Percentiles rank a stretch among this genome's conserved stretches.
Conservation (phyloP, 2,329 filamentous ascomycete species). For the Fusarium xyrophilum region DNA sequence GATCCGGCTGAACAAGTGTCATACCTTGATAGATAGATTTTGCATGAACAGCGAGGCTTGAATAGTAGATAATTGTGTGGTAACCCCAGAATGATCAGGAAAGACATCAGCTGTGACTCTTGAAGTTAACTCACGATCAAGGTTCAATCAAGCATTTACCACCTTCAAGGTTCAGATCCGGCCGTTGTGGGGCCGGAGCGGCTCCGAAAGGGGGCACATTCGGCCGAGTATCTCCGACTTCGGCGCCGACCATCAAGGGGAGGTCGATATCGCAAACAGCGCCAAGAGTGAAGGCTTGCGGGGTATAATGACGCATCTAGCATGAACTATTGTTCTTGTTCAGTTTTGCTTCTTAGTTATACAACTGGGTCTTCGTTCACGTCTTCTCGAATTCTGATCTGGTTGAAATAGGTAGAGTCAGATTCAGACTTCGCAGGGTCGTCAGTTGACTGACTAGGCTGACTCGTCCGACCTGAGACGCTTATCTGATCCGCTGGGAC, state of each 20-base stretch:
- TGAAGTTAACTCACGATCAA: not conserved
- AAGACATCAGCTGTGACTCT: not conserved
- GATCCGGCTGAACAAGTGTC: not conserved
- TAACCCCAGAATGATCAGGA: not conserved
- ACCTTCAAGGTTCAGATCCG: not conserved
- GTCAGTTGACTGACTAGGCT: not conserved
- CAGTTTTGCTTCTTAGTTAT: not conserved
- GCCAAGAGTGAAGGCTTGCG: not conserved
- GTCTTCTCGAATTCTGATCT: not conserved
- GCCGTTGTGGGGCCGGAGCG: conserved; percentile 6
- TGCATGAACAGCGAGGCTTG: not conserved
- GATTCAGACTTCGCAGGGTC: not conserved
- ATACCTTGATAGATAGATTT: not conserved
- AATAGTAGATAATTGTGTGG: not conserved
- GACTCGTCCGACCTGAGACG: conserved; percentile 12
- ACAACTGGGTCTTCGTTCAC: not conserved
- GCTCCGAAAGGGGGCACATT: conserved; percentile 13
- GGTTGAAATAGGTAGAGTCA: not conserved
- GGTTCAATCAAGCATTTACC: not conserved
- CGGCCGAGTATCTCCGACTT: conserved; percentile 19
- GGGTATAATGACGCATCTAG: not conserved
- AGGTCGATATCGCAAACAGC: not conserved
- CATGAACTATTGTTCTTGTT: not conserved
- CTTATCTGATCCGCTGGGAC: conserved; percentile 13
- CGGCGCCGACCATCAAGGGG: conserved; percentile 22